Conservation (phyloP, 192 early-diverging fungal genomes). For the Lobosporangium transversale region DNA sequence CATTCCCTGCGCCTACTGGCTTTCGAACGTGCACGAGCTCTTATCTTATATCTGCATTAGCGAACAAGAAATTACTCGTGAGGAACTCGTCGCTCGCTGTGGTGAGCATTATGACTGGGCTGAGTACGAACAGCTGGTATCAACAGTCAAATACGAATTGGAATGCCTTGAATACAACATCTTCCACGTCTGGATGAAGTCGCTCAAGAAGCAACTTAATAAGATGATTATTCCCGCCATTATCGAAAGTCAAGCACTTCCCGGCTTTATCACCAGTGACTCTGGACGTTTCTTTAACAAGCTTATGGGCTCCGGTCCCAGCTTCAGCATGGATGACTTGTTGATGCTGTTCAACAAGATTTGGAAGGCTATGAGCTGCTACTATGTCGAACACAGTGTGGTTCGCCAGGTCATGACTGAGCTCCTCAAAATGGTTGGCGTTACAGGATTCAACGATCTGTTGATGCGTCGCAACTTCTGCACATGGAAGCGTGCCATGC, state of each 20-base stretch:
- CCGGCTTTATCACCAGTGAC: constrained; percentile 94
- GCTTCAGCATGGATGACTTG: constrained; percentile 96
- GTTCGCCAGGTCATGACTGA: constrained; percentile 95
- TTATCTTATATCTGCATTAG: constrained; percentile 79
- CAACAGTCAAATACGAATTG: constrained; percentile 88
- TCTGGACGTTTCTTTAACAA: constrained; percentile 91
- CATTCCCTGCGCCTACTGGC: constrained; percentile 91
- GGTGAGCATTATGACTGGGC: constrained; percentile 73
- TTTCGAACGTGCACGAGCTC: constrained; percentile 96
- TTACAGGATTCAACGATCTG: constrained; percentile 96
- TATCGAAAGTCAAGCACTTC: constrained; percentile 94
- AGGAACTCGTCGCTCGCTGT: constrained; percentile 65
- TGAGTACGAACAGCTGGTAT: constrained; percentile 83
- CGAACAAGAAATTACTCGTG: constrained; percentile 49
- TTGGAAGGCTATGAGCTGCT: constrained; percentile 96
- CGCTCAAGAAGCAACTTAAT: constrained; percentile 92
- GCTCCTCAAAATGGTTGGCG: constrained; percentile 94
- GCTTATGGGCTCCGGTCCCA: constrained; percentile 76
- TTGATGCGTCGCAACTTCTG: constrained; percentile 99
- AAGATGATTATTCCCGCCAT: constrained; percentile 97
- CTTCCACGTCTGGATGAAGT: constrained; percentile 98
- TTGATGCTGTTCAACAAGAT: constrained; percentile 95
- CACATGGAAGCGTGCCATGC: constrained; percentile 98
- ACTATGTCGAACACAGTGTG: constrained; percentile 94
- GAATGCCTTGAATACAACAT: constrained; percentile 94